Percentiles rank a stretch among this genome's conserved stretches.
These are phyloP conservation scores for Nigrograna mackinnonii DNA, from an alignment of 2,329 filamentous ascomycete genomes.

Conservation along the genomic window DNA sequence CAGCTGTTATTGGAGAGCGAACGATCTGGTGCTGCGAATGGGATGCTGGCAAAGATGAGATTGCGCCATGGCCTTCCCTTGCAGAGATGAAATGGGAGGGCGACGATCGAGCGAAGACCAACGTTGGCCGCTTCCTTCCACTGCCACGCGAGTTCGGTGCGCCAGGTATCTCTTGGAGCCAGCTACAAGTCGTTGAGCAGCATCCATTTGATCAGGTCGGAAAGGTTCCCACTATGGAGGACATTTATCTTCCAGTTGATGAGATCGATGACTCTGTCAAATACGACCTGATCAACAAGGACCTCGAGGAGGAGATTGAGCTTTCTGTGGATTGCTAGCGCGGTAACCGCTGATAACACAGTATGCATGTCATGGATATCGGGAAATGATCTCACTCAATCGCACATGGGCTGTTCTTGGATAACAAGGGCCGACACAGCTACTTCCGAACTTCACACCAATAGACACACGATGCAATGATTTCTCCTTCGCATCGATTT, in stretches of 20 bases:
- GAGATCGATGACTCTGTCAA: constrained; percentile 34
- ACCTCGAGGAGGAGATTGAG: constrained; percentile 31
- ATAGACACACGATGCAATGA: not conserved
- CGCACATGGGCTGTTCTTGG: too few relatives aligned
- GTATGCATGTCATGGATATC: too few relatives aligned
- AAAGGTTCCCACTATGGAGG: constrained; percentile 39
- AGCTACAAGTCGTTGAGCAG: constrained; percentile 40
- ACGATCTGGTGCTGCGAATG: constrained; percentile 46
- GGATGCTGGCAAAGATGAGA: constrained; percentile 33
- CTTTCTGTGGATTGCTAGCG: constrained; percentile 7
- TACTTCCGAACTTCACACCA: too few relatives aligned
- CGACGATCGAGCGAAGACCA: constrained; percentile 49
- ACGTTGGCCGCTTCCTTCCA: constrained; percentile 46
- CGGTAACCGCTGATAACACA: too few relatives aligned
- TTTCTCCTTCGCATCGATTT: not conserved
- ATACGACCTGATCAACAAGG: constrained; percentile 26
- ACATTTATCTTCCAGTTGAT: constrained; percentile 41
- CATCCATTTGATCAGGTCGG: constrained; percentile 44
- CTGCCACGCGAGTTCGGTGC: constrained; percentile 47
- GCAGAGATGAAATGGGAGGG: constrained; percentile 53
- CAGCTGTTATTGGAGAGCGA: constrained; percentile 38
- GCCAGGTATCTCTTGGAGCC: constrained; percentile 45
- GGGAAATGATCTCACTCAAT: too few relatives aligned
- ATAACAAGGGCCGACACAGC: too few relatives aligned
- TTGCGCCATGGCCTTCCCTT: constrained; percentile 45